phyloP scores from a whole-genome alignment of 306 rosid genomes.

The Coriaria nepalensis region DNA sequence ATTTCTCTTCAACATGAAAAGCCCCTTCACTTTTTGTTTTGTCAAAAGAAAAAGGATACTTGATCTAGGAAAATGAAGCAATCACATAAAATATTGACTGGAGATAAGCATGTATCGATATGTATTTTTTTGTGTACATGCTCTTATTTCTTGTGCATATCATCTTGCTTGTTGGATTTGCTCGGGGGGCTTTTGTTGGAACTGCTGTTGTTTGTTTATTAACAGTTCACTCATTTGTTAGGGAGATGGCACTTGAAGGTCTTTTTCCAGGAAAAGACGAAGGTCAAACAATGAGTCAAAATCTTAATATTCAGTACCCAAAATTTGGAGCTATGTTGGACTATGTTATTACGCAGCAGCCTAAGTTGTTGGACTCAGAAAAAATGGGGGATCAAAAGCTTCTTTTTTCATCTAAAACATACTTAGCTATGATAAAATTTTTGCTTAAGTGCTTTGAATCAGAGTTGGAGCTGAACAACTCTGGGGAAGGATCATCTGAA shows the following conservation, averaged over 20 bases:
- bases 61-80: too few relatives aligned
- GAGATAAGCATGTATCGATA: too few relatives aligned
- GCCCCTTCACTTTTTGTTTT: too few relatives aligned
- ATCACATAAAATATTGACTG: too few relatives aligned
- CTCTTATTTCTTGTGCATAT: too few relatives aligned
- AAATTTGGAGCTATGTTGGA: slow-evolving; percentile 61
- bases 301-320: slow-evolving; percentile 40
- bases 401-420: slow-evolving; percentile 55
- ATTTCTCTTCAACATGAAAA: too few relatives aligned
- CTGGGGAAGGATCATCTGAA: slow-evolving; percentile 32
- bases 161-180: too few relatives aligned
- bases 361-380: slow-evolving; percentile 51
- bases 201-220: too few relatives aligned
- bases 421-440: slow-evolving; percentile 65
- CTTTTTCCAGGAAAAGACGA: slow-evolving; percentile 45
- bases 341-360: slow-evolving; percentile 62
- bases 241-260: slow-evolving; percentile 92
- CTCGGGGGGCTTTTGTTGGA: too few relatives aligned
- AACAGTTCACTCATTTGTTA: slow-evolving; percentile 19
- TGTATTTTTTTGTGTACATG: too few relatives aligned
- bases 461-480: slow-evolving; percentile 42
- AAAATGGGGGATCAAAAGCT: slow-evolving; percentile 62
- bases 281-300: slow-evolving; percentile 22
- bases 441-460: slow-evolving; percentile 64
- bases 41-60: too few relatives aligned